phyloP scores from a whole-genome alignment of 352 stramenopile species.

The Phytophthora gonapodyides region DNA sequence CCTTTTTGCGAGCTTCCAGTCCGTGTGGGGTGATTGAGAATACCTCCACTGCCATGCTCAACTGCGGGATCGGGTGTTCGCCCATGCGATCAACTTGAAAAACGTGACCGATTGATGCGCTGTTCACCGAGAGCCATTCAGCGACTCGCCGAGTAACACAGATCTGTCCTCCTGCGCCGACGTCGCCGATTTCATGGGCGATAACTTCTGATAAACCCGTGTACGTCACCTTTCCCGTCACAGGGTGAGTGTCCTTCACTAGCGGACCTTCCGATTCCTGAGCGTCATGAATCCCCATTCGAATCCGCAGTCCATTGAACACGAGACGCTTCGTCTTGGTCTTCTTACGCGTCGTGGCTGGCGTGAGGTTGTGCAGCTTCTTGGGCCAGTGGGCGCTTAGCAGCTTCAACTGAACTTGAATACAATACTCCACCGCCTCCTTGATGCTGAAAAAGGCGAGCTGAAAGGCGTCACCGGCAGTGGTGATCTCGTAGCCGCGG shows the following conservation, averaged over 20 bases:
- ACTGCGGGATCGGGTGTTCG: conserved; percentile 37
- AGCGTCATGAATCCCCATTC: conserved; percentile 65
- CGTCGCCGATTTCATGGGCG: conserved; percentile 51
- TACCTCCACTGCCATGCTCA: conserved; percentile 44
- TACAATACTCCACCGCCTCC: conserved; percentile 62
- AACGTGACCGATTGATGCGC: conserved; percentile 17
- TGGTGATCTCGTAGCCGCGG: conserved; percentile 67
- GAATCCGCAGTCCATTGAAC: conserved; percentile 57
- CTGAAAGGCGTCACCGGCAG: conserved; percentile 60
- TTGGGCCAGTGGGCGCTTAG: conserved; percentile 47
- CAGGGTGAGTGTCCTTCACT: conserved; percentile 49
- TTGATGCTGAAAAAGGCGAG: conserved; percentile 60
- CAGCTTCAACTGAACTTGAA: conserved; percentile 55
- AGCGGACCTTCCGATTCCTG: conserved; percentile 48
- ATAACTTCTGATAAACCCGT: conserved; percentile 64
- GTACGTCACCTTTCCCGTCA: conserved; percentile 60
- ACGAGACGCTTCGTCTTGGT: conserved; percentile 48
- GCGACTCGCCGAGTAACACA: conserved; percentile 48
- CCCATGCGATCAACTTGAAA: conserved; percentile 41
- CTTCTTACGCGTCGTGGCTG: conserved; percentile 38
- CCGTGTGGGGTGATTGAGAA: conserved; percentile 44
- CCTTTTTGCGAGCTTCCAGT: conserved; percentile 43
- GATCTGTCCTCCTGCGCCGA: conserved; percentile 57
- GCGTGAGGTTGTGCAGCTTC: conserved; percentile 46
- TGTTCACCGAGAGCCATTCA: conserved; percentile 45